Evolutionary conservation across 192 early-diverging fungal genomes (phyloP).

Genomic region (Bifiguratus adelaidae): DNA sequence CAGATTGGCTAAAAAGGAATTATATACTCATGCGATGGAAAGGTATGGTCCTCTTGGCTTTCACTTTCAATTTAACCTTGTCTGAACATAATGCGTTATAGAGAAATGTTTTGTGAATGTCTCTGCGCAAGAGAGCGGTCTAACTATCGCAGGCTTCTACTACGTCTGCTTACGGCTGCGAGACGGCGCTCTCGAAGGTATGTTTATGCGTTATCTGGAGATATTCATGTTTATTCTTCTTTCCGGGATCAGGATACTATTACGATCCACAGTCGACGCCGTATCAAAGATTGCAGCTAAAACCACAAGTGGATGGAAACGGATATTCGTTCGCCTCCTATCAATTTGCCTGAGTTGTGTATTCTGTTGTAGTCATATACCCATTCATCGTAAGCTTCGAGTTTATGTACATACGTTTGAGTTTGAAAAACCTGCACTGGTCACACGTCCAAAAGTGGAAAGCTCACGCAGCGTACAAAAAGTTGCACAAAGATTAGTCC

Average conservation of each 20-base stretch:
- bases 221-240: not conserved
- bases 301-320: slow-evolving; percentile 14
- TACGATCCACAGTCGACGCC: slow-evolving; percentile 22
- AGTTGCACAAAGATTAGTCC: too few species aligned
- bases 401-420: too few species aligned
- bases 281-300: slow-evolving; percentile 19
- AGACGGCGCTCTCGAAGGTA: slow-evolving; percentile 45
- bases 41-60: slow-evolving; percentile 8
- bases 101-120: slow-evolving; percentile 46
- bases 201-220: not conserved
- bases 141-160: slow-evolving; percentile 60
- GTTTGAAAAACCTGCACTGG: too few species aligned
- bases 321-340: slow-evolving; percentile 13
- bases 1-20: slow-evolving; percentile 32
- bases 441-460: too few species aligned
- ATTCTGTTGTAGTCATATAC: too few species aligned
- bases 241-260: slow-evolving; percentile 15
- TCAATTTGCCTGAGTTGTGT: not conserved
- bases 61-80: not conserved
- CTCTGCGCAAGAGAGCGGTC: slow-evolving; percentile 32
- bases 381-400: too few species aligned
- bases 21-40: slow-evolving; percentile 69
- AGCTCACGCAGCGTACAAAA: too few species aligned
- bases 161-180: slow-evolving; percentile 50
- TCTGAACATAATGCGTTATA: slow-evolving; percentile 1